Conservation (phyloP, 768 basidiomycete species). For the Boletus bicolor region DNA sequence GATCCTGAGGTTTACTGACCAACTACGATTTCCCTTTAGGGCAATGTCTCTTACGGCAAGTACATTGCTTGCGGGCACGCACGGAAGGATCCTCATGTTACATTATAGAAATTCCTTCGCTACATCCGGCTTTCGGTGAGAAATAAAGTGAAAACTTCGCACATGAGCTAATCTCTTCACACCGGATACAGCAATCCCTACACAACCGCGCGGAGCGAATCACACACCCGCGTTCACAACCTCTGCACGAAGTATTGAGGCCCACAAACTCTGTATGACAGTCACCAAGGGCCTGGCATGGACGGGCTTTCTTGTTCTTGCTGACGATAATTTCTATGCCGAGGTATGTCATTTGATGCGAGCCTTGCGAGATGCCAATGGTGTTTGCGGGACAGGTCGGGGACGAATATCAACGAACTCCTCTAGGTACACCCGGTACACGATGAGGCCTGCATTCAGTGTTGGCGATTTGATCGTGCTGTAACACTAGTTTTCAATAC, state of each 20-base stretch:
- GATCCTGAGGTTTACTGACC: slow-evolving; percentile 1
- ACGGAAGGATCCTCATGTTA: slow-evolving; percentile 13
- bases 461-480: background rate
- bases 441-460: background rate
- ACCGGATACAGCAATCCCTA: slow-evolving; percentile 59
- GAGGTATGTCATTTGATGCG: slow-evolving; percentile 38
- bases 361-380: background rate
- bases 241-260: slow-evolving; percentile 56
- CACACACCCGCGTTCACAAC: slow-evolving; percentile 67
- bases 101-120: slow-evolving; percentile 50
- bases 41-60: slow-evolving; percentile 68
- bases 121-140: slow-evolving; percentile 64
- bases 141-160: background rate
- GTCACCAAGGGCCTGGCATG: slow-evolving; percentile 60
- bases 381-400: slow-evolving; percentile 19
- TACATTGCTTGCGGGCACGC: slow-evolving; percentile 22
- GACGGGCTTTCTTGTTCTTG: slow-evolving; percentile 57
- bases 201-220: slow-evolving; percentile 65
- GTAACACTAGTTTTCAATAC: slow-evolving; percentile 20
- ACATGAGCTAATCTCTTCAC: slow-evolving; percentile 21
- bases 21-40: slow-evolving; percentile 41
- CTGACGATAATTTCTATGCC: slow-evolving; percentile 53
- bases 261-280: slow-evolving; percentile 57
- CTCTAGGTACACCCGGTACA: slow-evolving; percentile 1
- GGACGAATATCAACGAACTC: slow-evolving; percentile 21